These are phyloP conservation scores for Pleodorina starrii DNA, from an alignment of 139 green algal species.

Conservation along the genomic window DNA sequence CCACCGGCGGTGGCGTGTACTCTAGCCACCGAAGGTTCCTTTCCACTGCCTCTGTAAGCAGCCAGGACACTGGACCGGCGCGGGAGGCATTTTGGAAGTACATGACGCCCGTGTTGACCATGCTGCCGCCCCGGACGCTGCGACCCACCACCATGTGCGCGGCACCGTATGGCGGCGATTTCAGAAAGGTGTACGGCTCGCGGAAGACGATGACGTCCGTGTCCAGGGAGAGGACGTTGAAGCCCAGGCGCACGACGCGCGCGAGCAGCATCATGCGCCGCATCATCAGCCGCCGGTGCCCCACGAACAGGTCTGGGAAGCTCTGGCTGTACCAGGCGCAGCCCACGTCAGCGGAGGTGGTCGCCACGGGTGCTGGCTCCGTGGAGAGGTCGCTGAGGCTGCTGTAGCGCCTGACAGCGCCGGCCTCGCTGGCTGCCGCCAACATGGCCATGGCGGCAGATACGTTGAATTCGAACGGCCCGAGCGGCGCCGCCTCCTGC, in stretches of 20 bases:
- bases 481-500: background rate
- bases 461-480: background rate
- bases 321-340: slow-evolving; percentile 43
- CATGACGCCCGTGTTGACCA: slow-evolving; percentile 47
- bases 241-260: slow-evolving; percentile 5
- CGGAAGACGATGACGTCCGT: slow-evolving; percentile 43
- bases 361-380: background rate
- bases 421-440: background rate
- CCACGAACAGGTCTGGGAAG: slow-evolving; percentile 20
- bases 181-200: slow-evolving; percentile 41
- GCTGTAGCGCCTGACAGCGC: background rate
- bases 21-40: slow-evolving; percentile 46
- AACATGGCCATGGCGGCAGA: background rate
- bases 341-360: background rate
- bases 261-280: slow-evolving; percentile 38
- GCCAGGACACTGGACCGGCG: background rate
- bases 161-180: slow-evolving; percentile 22
- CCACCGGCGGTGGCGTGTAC: background rate
- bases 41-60: slow-evolving; percentile 17
- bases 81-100: slow-evolving; percentile 20
- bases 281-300: slow-evolving; percentile 44
- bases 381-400: background rate
- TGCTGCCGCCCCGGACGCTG: background rate
- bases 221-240: slow-evolving; percentile 46
- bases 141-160: slow-evolving; percentile 5